Evolutionary conservation across 1,284 basidiomycete species (phyloP), one percentile per base, ranked within the genome.

Genomic region (Heimioporus punctisporus): DNA sequence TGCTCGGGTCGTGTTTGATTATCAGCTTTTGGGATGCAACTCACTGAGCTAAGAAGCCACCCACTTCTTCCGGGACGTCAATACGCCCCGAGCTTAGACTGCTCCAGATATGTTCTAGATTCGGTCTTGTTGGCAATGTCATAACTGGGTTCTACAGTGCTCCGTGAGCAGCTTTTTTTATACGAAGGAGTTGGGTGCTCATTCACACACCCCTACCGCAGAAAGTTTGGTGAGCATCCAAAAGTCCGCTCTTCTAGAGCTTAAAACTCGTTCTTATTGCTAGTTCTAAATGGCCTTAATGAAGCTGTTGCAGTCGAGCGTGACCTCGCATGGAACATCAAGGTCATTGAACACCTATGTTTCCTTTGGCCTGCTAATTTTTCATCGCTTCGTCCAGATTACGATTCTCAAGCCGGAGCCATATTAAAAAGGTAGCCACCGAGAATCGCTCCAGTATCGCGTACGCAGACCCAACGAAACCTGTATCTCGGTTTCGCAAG

Each of bases 11-110:
- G 21, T 72, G n/a, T 69, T 77, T 21, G 72, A 75, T 7, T n/a
- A 62, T 71, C 50, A 70, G 73, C 51, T 73, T 76, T 48, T 74
- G 69, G 71, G 74, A 71, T 10, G 64, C 67, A 2, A 60, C 54
- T 4, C 55, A 60, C 15, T 75, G 24, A 68, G 55, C 19, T 54
- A 55, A 26, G 69, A 69, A 52, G 71, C 74, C 0, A 56, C 74
- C 27, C 53, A 60, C 10, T 68, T 72, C 58, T 74, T 75, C 57
- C 67, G 74, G n/a, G 74, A 77, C 31, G 69, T 69, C n/a, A 75
- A 77, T 49, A 61, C 59, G 2, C 64, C 64, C 0, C 24, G 39
- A 1, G 74, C 73, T 6, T 6, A 58, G 64, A 37, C 54, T 76
- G n/a, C 26, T 76, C 23, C 66, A 72, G 27, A 60, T 65, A 6